These are phyloP conservation scores for Eucalyptus regnans DNA, from an alignment of 345 rosid species.

Conservation along the genomic window DNA sequence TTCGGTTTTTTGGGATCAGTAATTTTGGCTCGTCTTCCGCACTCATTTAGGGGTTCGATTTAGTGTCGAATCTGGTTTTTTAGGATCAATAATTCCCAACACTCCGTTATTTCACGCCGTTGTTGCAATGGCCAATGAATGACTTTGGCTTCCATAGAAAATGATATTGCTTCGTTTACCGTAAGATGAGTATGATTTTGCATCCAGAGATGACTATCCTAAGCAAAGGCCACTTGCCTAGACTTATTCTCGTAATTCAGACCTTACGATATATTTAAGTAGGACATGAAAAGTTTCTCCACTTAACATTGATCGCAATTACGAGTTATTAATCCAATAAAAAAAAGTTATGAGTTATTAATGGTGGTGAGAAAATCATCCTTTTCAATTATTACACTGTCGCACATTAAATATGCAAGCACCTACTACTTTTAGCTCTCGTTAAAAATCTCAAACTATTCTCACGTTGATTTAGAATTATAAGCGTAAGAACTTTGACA, in stretches of 20 bases:
- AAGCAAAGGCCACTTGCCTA: background rate
- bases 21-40: too few species aligned
- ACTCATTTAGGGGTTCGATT: too few species aligned
- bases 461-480: fast-evolving
- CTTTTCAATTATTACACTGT: background rate
- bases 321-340: background rate
- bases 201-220: background rate
- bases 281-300: background rate
- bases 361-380: background rate
- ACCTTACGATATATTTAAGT: background rate
- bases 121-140: background rate
- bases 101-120: background rate
- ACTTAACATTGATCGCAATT: background rate
- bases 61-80: too few species aligned
- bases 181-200: background rate
- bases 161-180: background rate
- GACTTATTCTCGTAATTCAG: background rate
- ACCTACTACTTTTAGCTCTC: background rate
- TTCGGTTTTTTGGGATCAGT: too few species aligned
- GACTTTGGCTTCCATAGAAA: background rate
- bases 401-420: background rate
- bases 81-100: too few species aligned
- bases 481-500: fast-evolving
- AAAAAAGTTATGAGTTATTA: background rate
- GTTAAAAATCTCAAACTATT: background rate